Evolutionary conservation across 2,329 filamentous ascomycete genomes (phyloP).

Genomic region (Apiospora saccharicola): DNA sequence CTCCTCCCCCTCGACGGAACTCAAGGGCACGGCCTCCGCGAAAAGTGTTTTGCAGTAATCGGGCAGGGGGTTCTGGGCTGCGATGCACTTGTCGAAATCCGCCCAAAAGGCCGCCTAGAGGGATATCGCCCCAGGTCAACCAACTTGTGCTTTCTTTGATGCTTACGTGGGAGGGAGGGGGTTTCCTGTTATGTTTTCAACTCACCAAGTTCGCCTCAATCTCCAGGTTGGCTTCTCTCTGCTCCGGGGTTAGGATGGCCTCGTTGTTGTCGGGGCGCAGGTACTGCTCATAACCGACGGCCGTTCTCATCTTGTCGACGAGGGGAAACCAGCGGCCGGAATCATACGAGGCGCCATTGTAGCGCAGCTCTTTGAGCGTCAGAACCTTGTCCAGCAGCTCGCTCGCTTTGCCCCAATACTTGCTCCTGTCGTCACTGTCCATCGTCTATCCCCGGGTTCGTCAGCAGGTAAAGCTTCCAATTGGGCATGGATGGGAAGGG

Average conservation of each 20-base stretch:
- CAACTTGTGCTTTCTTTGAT: too few species aligned
- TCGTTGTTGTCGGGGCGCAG: not conserved
- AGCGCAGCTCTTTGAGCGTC: not conserved
- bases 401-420: too few species aligned
- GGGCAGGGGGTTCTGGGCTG: not conserved
- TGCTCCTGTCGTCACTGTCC: too few species aligned
- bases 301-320: not conserved
- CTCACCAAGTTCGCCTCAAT: not conserved
- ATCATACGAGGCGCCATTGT: too few species aligned
- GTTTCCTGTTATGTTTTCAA: too few species aligned
- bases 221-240: not conserved
- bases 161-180: too few species aligned
- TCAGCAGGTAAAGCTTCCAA: too few species aligned
- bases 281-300: not conserved
- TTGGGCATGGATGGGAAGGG: too few species aligned
- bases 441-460: too few species aligned
- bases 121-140: not conserved
- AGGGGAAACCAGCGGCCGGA: not conserved
- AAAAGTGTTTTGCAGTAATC: not conserved
- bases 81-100: not conserved
- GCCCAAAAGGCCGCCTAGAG: not conserved
- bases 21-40: not conserved
- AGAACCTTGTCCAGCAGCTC: not conserved
- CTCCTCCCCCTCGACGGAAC: not conserved
- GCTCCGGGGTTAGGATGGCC: not conserved